A percentile compares a stretch with the other conserved stretches of the same genome.
Evolutionary conservation across 1,284 basidiomycete genomes (phyloP).

Genomic region (Cutaneotrichosporon arboriforme): DNA sequence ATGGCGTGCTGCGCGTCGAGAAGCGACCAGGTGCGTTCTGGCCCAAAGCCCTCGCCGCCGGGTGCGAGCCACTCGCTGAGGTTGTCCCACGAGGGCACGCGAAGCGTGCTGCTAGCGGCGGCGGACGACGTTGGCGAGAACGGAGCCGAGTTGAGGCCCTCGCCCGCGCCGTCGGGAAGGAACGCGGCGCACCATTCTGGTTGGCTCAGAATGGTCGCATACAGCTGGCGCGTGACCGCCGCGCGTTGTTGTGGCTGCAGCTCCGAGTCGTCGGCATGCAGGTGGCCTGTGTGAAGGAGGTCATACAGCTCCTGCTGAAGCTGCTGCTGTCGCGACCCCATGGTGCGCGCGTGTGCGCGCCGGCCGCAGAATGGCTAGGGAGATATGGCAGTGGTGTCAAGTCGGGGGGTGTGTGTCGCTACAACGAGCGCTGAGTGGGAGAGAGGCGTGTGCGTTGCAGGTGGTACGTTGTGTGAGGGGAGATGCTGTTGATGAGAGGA

Average conservation of each 20-base stretch:
- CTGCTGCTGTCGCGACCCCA: conserved; percentile 7
- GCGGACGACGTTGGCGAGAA: not conserved
- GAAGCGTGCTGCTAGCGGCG: not conserved
- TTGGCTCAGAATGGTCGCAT: conserved; percentile 28
- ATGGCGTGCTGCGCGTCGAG: conserved; percentile 17
- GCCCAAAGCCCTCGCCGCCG: conserved; percentile 11
- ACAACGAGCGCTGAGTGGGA: too few relatives aligned
- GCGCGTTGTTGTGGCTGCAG: conserved; percentile 20
- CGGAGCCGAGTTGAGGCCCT: not conserved
- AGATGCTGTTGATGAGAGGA: too few relatives aligned
- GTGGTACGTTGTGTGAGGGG: too few relatives aligned
- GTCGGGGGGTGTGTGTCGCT: too few relatives aligned
- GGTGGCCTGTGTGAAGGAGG: conserved; percentile 12
- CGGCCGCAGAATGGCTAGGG: not conserved
- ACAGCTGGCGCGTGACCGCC: conserved; percentile 28
- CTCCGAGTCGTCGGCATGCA: conserved; percentile 10
- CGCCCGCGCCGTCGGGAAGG: conserved; percentile 8
- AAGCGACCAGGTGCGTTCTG: conserved; percentile 17
- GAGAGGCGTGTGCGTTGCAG: too few relatives aligned
- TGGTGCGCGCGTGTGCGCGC: conserved; percentile 6
- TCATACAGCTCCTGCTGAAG: conserved; percentile 10
- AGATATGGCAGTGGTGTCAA: not conserved
- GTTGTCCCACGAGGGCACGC: conserved; percentile 16
- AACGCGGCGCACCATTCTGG: conserved; percentile 27
- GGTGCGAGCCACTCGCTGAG: conserved; percentile 21